A percentile compares a stretch with the other conserved stretches of the same genome.
Conservation (phyloP, 306 rosid species). For the Inga leiocalycina region DNA sequence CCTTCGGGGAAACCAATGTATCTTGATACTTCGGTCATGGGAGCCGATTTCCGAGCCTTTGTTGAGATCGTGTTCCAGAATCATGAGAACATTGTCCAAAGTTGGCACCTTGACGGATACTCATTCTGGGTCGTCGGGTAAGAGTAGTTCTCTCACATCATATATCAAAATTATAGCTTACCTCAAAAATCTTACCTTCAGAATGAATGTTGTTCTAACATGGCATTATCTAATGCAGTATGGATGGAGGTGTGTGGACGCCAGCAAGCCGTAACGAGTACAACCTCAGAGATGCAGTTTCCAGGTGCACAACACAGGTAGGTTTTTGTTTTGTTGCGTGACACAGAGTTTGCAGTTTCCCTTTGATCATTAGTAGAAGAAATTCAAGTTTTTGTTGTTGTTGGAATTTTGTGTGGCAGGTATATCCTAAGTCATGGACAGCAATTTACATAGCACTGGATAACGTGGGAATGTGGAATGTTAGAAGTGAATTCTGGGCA, state of each 20-base stretch:
- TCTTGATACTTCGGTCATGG: slow-evolving; percentile 87
- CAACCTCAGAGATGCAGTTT: slow-evolving; percentile 82
- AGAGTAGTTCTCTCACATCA: slow-evolving; percentile 24
- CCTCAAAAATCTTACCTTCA: not conserved
- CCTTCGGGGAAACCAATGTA: slow-evolving; percentile 60
- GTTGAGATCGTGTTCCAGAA: slow-evolving; percentile 84
- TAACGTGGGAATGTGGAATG: slow-evolving; percentile 93
- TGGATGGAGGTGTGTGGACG: slow-evolving; percentile 88
- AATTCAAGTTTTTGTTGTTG: not conserved
- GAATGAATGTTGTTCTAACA: slow-evolving; percentile 1
- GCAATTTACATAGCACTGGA: slow-evolving; percentile 86
- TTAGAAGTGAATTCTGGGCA: slow-evolving; percentile 86
- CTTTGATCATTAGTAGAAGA: not conserved
- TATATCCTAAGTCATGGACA: slow-evolving; percentile 94
- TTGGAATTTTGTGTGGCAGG: slow-evolving; percentile 46
- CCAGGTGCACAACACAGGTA: slow-evolving; percentile 89
- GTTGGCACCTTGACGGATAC: slow-evolving; percentile 90
- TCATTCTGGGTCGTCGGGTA: slow-evolving; percentile 97
- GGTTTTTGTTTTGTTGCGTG: not conserved
- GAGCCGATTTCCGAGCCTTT: slow-evolving; percentile 79
- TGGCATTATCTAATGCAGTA: slow-evolving; percentile 50
- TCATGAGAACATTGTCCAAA: slow-evolving; percentile 69
- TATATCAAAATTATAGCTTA: not conserved
- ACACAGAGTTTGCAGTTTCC: not conserved
- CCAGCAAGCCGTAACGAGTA: slow-evolving; percentile 68